Evolutionary conservation across 768 basidiomycete species (phyloP), one percentile per base, ranked within the genome.

Genomic region (Lentinula lateritia): DNA sequence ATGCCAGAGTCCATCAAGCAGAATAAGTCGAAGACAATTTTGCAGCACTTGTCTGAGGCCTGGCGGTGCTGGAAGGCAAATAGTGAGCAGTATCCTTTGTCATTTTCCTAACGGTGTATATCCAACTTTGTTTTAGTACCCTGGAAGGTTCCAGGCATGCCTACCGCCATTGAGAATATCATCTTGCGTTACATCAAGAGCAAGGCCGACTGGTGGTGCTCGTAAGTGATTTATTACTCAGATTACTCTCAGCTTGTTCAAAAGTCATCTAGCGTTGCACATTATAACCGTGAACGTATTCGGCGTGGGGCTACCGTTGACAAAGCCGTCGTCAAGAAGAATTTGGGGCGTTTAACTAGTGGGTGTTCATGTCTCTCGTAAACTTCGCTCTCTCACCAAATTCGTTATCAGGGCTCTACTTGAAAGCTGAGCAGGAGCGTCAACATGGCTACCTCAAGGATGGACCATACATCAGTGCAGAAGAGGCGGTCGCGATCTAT

Each of bases 71-170:
- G 92, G 92, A 94, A 94, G 74, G 92, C 92, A 3, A 94, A 94
- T 70, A 94, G 85, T 86, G 63, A 67, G 85, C 74, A n/a, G 18
- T 38, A n/a, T 2, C 28, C 28, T 38, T 32, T 46, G 1, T 18
- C 28, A 32, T 28, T 58, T 52, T 12, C 32, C 5, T 50, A 35
- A 42, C 6, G 53, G 60, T 61, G 43, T 57, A n/a, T 48, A 52
- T 23, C 2, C 36, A 55, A 43, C 38, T 28, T 8, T 43, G 63
- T 9, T 63, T 71, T 74, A 85, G 89, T 99, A 68, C 97, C 97
- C 20, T 99, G 97, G 97, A 98, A 98, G 75, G 97, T 98, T 1
- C 97, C 95, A 9, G 97, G 97, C 42, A 98, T 98, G 97, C 95
- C 95, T 0, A 98, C 97, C 0, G 94, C 97, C 10, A 97, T 99